Evolutionary conservation across 331 rosid species (phyloP), one percentile per base, ranked within the genome.

Genomic region (Pyrus hybrid): DNA sequence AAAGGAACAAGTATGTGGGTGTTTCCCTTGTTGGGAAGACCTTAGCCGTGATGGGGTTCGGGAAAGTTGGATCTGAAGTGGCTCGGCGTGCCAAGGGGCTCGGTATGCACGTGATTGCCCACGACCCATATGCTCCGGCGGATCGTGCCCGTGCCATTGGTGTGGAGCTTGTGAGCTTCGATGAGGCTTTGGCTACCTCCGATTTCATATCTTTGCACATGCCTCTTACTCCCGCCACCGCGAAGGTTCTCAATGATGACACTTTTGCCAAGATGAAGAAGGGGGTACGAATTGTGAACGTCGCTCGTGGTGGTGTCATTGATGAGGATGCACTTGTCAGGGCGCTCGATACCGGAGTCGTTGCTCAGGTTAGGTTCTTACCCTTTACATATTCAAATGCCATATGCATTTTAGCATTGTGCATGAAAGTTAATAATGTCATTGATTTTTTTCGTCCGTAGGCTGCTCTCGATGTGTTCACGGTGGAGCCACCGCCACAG

Each of bases 391-490:
- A 6, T 43, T 80, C 45, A 71, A 83, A 66, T 25, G 20, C 26
- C 57, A 37, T n/a, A 23, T 58, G 54, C n/a, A 8, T 70, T 21
- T 16, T 49, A 63, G 18, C 45, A 29, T 11, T 41, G 25, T 33
- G 20, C 33, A 25, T n/a, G 25, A 20, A 64, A 8, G 12, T 18
- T 64, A 18, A 8, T 12, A 14, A 20, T 8, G 69, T 64, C n/a
- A 26, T 32, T 32, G 10, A 3, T 18, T 32, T 29, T 30, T 20
- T 8, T 17, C 53, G 70, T 68, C 80, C 81, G 43, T 69, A 93
- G 98, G 96, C 97, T 5, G 98, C 95, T 62, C 96, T 91, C 74
- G 95, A 93, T 79, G 97, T 93, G 76, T 93, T 93, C 80, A 87
- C 90, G 0, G 93, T 71, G 83, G 93, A 93, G 80, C 98, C 98